These are phyloP conservation scores for Xylariaceae sp. DNA, from an alignment of 2,329 filamentous ascomycete species.

Conservation along the genomic window DNA sequence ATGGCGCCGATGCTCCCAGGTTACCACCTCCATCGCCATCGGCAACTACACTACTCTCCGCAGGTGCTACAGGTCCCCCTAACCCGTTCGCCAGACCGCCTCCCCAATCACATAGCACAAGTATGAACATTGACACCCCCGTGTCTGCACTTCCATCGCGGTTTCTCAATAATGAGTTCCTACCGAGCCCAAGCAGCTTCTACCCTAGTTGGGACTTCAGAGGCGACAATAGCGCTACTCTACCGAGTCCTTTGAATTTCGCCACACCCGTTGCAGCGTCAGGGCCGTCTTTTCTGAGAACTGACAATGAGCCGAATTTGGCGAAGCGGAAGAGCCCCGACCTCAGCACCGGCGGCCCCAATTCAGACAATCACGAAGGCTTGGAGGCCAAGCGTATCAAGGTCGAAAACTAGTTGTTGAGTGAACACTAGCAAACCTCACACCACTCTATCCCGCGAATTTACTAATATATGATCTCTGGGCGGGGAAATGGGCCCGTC, in stretches of 20 bases:
- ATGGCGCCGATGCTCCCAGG: conserved; percentile 53
- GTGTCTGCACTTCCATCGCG: conserved; percentile 91
- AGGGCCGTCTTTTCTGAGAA: conserved; percentile 60
- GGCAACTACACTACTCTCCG: conserved; percentile 77
- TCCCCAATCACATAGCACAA: conserved; percentile 59
- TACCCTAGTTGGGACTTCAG: conserved; percentile 86
- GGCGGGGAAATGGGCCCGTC: neutral
- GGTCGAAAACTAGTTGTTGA: conserved; percentile 34
- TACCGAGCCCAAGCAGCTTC: conserved; percentile 88
- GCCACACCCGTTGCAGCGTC: conserved; percentile 69
- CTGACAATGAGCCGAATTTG: conserved; percentile 41
- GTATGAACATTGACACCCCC: conserved; percentile 68
- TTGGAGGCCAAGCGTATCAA: conserved; percentile 52
- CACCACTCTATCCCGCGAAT: neutral
- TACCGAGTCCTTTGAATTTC: conserved; percentile 90
- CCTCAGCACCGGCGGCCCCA: conserved; percentile 38
- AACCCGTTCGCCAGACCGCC: conserved; percentile 92
- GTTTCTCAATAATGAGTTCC: conserved; percentile 80
- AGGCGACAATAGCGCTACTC: conserved; percentile 70
- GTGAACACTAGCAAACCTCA: neutral
- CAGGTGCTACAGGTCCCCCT: conserved; percentile 84
- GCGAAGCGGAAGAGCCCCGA: conserved; percentile 58
- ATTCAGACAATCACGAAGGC: conserved; percentile 41
- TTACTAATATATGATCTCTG: conserved; percentile 6
- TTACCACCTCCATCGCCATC: conserved; percentile 91